These are phyloP conservation scores for Arctium minus DNA, from an alignment of 129 eudicot species.

Conservation along the genomic window DNA sequence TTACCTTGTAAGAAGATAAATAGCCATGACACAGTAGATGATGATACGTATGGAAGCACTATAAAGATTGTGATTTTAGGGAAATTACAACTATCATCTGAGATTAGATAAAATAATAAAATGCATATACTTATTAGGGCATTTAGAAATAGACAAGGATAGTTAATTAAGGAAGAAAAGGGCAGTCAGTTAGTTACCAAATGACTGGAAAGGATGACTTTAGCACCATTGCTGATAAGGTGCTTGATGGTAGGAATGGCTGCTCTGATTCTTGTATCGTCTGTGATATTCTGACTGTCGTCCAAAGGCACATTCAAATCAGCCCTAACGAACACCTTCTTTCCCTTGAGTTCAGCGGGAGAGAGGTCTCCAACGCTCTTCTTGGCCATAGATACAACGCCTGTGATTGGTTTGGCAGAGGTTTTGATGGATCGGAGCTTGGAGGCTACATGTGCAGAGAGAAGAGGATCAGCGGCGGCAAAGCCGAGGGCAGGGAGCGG, in stretches of 20 bases:
- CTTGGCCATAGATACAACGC: conserved; percentile 58
- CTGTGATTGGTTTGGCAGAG: conserved; percentile 36
- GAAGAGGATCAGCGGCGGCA: conserved; percentile 41
- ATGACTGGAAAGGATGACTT: conserved; percentile 69
- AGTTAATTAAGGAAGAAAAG: background rate
- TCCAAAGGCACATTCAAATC: conserved; percentile 62
- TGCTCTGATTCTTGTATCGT: conserved; percentile 69
- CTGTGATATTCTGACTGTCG: conserved; percentile 57
- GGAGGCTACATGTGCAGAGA: conserved; percentile 54
- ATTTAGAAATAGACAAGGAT: too few species aligned
- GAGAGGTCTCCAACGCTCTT: conserved; percentile 83
- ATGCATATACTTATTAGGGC: background rate
- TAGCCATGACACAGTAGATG: background rate
- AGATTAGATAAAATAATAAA: background rate
- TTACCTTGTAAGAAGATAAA: background rate
- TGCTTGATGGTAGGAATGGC: conserved; percentile 65
- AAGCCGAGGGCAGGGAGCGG: conserved; percentile 55
- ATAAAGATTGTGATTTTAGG: background rate
- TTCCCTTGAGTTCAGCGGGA: conserved; percentile 69
- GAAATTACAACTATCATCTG: background rate
- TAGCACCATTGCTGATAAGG: conserved; percentile 57
- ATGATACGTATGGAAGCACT: too few species aligned
- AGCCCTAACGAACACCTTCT: conserved; percentile 66
- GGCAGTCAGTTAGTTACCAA: conserved; percentile 23
- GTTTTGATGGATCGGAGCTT: conserved; percentile 44